Evolutionary conservation across 495 filamentous ascomycete genomes (phyloP).

Genomic region (Penicillium subrubescens): DNA sequence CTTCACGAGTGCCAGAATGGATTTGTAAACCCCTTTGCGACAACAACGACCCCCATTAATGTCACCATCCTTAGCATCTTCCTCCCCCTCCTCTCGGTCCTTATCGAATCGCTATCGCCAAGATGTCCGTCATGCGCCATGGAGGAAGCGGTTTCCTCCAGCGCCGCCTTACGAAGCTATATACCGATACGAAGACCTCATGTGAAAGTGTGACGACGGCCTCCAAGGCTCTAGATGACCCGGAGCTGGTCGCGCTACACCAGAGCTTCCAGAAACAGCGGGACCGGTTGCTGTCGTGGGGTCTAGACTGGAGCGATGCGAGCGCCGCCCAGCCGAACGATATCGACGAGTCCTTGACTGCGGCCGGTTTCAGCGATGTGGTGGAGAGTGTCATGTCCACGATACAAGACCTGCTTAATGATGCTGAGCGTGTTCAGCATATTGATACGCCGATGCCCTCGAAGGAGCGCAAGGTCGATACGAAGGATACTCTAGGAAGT

Average conservation of each 20-base stretch:
- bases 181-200: constrained; percentile 88
- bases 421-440: constrained; percentile 78
- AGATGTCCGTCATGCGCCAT: constrained; percentile 53
- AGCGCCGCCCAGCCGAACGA: constrained; percentile 66
- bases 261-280: constrained; percentile 59
- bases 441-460: constrained; percentile 47
- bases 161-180: constrained; percentile 82
- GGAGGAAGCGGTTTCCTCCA: constrained; percentile 51
- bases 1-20: constrained; percentile 21
- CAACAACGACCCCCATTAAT: background rate
- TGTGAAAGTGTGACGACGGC: constrained; percentile 80
- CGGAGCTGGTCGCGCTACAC: constrained; percentile 57
- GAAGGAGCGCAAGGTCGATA: constrained; percentile 39
- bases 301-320: constrained; percentile 84
- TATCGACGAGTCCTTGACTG: constrained; percentile 82
- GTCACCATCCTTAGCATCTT: constrained; percentile 10
- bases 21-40: constrained; percentile 12
- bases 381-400: constrained; percentile 87
- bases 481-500: constrained; percentile 38
- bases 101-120: constrained; percentile 36
- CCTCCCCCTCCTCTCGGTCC: constrained; percentile 12
- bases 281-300: constrained; percentile 79
- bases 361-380: constrained; percentile 82
- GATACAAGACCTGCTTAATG: constrained; percentile 83
- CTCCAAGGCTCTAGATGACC: constrained; percentile 57